phyloP scores from a whole-genome alignment of 768 basidiomycete species.

The Pleurotus djamor region DNA sequence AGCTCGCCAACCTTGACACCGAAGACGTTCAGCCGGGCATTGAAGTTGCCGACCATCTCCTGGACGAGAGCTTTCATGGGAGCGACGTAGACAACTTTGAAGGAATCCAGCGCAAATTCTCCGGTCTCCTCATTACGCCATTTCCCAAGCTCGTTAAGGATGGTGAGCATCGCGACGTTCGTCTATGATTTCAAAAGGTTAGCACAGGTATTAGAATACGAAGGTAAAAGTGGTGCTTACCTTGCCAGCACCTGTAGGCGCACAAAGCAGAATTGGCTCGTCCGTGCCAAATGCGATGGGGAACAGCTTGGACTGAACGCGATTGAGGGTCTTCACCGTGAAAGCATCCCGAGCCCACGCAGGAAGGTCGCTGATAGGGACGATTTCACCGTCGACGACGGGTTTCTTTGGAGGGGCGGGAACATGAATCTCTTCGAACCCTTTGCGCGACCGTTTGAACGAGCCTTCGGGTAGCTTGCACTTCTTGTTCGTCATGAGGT shows the following conservation, averaged over 20 bases:
- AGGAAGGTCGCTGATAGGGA: slow-evolving; percentile 73
- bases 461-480: slow-evolving; percentile 97
- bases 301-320: slow-evolving; percentile 90
- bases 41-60: slow-evolving; percentile 97
- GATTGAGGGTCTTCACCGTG: slow-evolving; percentile 78
- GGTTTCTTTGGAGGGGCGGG: slow-evolving; percentile 86
- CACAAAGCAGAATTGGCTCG: slow-evolving; percentile 93
- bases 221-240: slow-evolving; percentile 32
- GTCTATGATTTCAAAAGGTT: slow-evolving; percentile 54
- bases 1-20: slow-evolving; percentile 92
- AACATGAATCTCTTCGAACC: slow-evolving; percentile 97
- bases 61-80: slow-evolving; percentile 99
- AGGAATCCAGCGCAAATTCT: slow-evolving; percentile 78
- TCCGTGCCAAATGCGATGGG: slow-evolving; percentile 94
- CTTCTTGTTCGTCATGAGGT: slow-evolving; percentile 99
- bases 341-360: slow-evolving; percentile 90
- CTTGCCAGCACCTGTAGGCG: slow-evolving; percentile 98
- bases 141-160: slow-evolving; percentile 88
- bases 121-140: slow-evolving; percentile 83
- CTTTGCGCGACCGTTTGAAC: slow-evolving; percentile 95
- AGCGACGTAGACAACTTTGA: slow-evolving; percentile 97
- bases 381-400: slow-evolving; percentile 59
- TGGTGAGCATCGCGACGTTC: slow-evolving; percentile 95
- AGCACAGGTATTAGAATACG: not conserved
- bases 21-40: slow-evolving; percentile 60